These are phyloP conservation scores for Austroboletus novae-zelandiae DNA, from an alignment of 1,284 basidiomycete genomes.

Conservation along the genomic window DNA sequence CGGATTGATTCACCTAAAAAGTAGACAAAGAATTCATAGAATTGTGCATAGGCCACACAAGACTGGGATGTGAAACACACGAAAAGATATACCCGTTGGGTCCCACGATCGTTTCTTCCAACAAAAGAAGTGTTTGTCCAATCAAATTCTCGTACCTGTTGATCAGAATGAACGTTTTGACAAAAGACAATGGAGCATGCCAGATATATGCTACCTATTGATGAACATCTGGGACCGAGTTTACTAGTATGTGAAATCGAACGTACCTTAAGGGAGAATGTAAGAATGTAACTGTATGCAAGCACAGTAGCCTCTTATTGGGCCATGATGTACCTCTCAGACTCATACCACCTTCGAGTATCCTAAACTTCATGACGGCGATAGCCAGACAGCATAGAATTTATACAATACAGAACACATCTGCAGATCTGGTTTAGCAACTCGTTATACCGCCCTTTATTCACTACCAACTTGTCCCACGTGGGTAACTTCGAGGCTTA, in stretches of 20 bases:
- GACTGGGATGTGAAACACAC: slow-evolving; percentile 12
- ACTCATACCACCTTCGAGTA: too few species aligned
- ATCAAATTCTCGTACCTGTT: slow-evolving; percentile 14
- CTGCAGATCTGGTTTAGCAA: too few species aligned
- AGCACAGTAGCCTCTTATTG: slow-evolving; percentile 7
- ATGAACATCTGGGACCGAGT: not conserved
- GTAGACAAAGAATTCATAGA: slow-evolving; percentile 3
- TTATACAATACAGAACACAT: too few species aligned
- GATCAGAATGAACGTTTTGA: slow-evolving; percentile 13
- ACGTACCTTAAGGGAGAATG: slow-evolving; percentile 18
- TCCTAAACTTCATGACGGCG: too few species aligned
- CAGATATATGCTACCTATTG: slow-evolving; percentile 11
- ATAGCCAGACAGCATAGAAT: too few species aligned
- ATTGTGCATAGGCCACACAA: slow-evolving; percentile 9
- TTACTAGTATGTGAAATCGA: not conserved
- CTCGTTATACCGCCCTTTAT: too few species aligned
- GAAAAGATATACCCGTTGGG: not conserved
- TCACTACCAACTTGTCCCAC: too few species aligned
- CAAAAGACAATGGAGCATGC: slow-evolving; percentile 6
- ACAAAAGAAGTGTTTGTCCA: slow-evolving; percentile 4
- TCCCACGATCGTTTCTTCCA: not conserved
- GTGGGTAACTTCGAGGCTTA: too few species aligned
- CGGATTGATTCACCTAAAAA: slow-evolving; percentile 23
- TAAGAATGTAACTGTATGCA: slow-evolving; percentile 18
- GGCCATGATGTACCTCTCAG: too few species aligned